Evolutionary conservation across 805 yeast species (phyloP).

Genomic region (Saccharomyces kudriavzevii): DNA sequence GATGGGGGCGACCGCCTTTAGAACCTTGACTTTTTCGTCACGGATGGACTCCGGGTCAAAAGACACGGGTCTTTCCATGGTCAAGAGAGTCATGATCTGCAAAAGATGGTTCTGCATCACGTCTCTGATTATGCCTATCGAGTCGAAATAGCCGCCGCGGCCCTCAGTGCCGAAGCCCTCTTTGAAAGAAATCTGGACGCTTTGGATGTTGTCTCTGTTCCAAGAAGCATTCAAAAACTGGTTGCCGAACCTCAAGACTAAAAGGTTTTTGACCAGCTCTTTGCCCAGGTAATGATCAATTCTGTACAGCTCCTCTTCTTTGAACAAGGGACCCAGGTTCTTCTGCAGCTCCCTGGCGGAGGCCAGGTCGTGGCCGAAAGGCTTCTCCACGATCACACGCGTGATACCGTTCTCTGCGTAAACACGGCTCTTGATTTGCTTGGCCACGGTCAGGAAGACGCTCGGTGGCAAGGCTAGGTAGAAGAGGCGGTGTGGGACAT

Average conservation of each 20-base stretch:
- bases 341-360: slow-evolving; percentile 70
- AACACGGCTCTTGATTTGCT: slow-evolving; percentile 57
- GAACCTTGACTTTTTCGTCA: slow-evolving; percentile 91
- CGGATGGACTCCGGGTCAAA: slow-evolving; percentile 88
- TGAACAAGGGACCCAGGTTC: slow-evolving; percentile 74
- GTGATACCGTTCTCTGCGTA: slow-evolving; percentile 64
- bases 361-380: slow-evolving; percentile 87
- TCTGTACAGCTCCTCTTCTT: slow-evolving; percentile 86
- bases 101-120: slow-evolving; percentile 96
- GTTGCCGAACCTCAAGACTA: slow-evolving; percentile 86
- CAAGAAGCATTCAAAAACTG: slow-evolving; percentile 80
- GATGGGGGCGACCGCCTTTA: slow-evolving; percentile 70
- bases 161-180: slow-evolving; percentile 99
- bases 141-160: slow-evolving; percentile 95
- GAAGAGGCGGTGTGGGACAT: slow-evolving; percentile 68
- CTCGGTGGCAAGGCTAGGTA: slow-evolving; percentile 94
- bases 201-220: slow-evolving; percentile 70
- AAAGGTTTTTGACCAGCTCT: slow-evolving; percentile 92
- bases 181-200: slow-evolving; percentile 85
- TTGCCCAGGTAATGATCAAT: slow-evolving; percentile 97
- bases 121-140: slow-evolving; percentile 91
- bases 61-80: slow-evolving; percentile 94
- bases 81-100: slow-evolving; percentile 82
- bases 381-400: slow-evolving; percentile 89
- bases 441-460: slow-evolving; percentile 74